Conservation (phyloP, 2,329 filamentous ascomycete species). For the Rhynchosporium agropyri region DNA sequence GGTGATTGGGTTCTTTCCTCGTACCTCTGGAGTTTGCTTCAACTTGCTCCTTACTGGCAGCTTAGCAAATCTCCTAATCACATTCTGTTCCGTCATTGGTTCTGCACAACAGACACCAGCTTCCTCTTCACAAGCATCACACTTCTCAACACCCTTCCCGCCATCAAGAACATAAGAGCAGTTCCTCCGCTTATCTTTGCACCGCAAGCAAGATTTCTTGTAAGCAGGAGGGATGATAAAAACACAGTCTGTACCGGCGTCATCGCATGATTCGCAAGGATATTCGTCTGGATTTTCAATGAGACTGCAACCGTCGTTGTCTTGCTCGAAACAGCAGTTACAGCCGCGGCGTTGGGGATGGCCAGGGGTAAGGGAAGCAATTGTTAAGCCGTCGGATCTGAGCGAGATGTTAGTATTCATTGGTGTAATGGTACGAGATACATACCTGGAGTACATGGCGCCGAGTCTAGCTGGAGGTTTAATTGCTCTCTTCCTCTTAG, state of each 20-base stretch:
- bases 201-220: constrained; percentile 33
- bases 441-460: constrained; percentile 4
- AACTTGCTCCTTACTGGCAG: not conserved
- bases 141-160: constrained; percentile 29
- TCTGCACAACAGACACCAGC: constrained; percentile 30
- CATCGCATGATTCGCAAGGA: constrained; percentile 37
- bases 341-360: constrained; percentile 38
- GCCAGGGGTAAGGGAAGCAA: constrained; percentile 28
- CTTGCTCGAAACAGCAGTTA: constrained; percentile 34
- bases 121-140: constrained; percentile 31
- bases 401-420: constrained; percentile 13
- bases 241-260: constrained; percentile 32
- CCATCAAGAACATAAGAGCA: constrained; percentile 33
- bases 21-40: not conserved
- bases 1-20: not conserved
- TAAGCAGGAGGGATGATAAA: constrained; percentile 32
- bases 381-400: constrained; percentile 34
- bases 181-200: constrained; percentile 28
- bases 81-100: constrained; percentile 16
- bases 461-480: constrained; percentile 12
- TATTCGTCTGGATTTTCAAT: constrained; percentile 31
- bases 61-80: constrained; percentile 8
- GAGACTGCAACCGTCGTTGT: constrained; percentile 36
- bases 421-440: not conserved
- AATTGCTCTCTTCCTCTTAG: constrained; percentile 15